Evolutionary conservation across 305 asterid genomes (phyloP), one percentile per base, ranked within the genome.

Genomic region (Fraxinus angustifolia): DNA sequence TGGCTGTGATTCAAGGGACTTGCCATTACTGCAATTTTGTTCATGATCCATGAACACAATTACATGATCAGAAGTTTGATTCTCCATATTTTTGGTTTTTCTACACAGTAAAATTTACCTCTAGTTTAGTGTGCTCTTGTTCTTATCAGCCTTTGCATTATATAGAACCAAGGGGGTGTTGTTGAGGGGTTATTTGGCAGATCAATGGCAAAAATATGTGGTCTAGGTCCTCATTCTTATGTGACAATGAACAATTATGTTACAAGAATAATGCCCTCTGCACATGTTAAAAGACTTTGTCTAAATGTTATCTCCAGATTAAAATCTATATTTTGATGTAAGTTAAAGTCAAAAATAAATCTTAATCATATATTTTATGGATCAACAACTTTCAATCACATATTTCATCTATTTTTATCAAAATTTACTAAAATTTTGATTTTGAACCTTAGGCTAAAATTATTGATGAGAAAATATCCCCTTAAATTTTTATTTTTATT

Each of bases 51-150:
- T 82, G 83, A 76, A 81, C 56, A 84, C 26, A 76, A 85, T 82
- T 31, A 85, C 91, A 42, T 88, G 91, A 65, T 89, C 91, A 11
- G 90, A 75, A 73, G 34, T 5, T n/a, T 82, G 16, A 14, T 48
- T 50, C 26, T 85, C 91, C 92, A 89, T 87, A 35, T 35, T 17
- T 77, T 11, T 30, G 65, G 11, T 21, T 58, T 58, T 8, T 7
- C 14, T 50, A 11, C 23, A 11, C 26, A 17, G 78, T 70, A 62
- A 42, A 10, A 60, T 31, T 50, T 1, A 10, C 28, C 30, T 85
- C 62, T 31, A 70, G 42, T 31, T 31, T 30, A 28, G 38, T 45
- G 2, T 56, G 28, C 40, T 65, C 11, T 12, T 36, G 28, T 23
- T 73, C 7, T 50, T 12, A n/a, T 14, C 30, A 28, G 10, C 42